phyloP scores from a whole-genome alignment of 139 green algal genomes.

The Coccomyxa sp. region DNA sequence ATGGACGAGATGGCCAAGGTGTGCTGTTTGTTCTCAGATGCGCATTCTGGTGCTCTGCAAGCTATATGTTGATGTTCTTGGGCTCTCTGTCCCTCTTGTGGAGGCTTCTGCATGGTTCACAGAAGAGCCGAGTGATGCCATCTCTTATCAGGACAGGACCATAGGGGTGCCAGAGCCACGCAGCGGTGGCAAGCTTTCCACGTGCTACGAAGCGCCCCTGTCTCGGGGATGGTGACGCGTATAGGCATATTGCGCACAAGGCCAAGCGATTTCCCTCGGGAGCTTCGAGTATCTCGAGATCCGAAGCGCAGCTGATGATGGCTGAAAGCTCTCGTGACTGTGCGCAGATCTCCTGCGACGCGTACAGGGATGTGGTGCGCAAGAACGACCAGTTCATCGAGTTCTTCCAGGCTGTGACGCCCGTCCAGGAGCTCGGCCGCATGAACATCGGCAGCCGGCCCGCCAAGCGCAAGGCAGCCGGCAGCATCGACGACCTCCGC shows the following conservation, averaged over 20 bases:
- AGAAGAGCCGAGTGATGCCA: too few relatives aligned
- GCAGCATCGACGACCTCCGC: conserved; percentile 86
- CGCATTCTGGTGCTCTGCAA: background rate
- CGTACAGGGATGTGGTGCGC: conserved; percentile 61
- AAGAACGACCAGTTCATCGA: conserved; percentile 70
- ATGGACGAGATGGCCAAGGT: conserved; percentile 77
- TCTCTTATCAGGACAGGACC: too few relatives aligned
- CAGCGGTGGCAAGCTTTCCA: too few relatives aligned
- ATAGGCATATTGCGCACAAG: too few relatives aligned
- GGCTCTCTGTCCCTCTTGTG: too few relatives aligned
- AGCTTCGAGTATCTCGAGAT: too few relatives aligned
- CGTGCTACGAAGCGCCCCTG: too few relatives aligned
- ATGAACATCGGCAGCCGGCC: conserved; percentile 96
- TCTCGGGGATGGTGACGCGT: too few relatives aligned
- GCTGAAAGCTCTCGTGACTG: conserved; percentile 4
- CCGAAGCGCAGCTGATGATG: background rate
- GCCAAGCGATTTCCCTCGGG: too few relatives aligned
- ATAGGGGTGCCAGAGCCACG: too few relatives aligned
- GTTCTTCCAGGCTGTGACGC: conserved; percentile 90
- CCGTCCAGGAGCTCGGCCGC: conserved; percentile 90
- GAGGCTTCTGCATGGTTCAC: too few relatives aligned
- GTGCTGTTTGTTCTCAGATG: background rate
- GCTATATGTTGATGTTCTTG: too few relatives aligned
- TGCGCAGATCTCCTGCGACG: conserved; percentile 45
- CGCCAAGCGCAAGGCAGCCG: conserved; percentile 54